Conservation (phyloP, 805 yeast species). For the Lachancea sp. region DNA sequence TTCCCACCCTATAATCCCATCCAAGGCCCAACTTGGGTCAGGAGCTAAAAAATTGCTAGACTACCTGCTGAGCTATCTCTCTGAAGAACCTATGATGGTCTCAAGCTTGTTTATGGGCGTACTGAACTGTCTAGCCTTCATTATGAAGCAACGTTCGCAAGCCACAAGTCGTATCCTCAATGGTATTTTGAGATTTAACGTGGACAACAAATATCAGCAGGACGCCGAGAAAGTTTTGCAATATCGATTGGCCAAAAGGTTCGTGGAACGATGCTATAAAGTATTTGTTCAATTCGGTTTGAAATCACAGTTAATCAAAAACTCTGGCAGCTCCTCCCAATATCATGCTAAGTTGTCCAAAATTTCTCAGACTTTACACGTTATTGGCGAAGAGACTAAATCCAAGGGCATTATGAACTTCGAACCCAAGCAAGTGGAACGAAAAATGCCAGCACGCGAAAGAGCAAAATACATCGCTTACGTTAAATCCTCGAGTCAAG, state of each 20-base stretch:
- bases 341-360: slow-evolving; percentile 26
- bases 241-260: slow-evolving; percentile 52
- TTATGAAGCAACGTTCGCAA: slow-evolving; percentile 63
- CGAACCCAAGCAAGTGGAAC: slow-evolving; percentile 20
- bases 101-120: slow-evolving; percentile 62
- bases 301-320: slow-evolving; percentile 31
- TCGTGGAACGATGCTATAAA: slow-evolving; percentile 54
- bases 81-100: slow-evolving; percentile 48
- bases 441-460: slow-evolving; percentile 23
- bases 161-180: slow-evolving; percentile 49
- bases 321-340: slow-evolving; percentile 17
- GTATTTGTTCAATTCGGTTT: slow-evolving; percentile 38
- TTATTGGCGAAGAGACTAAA: slow-evolving; percentile 33
- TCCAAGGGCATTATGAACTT: slow-evolving; percentile 30
- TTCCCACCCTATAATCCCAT: slow-evolving; percentile 57
- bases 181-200: slow-evolving; percentile 54
- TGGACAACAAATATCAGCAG: slow-evolving; percentile 47
- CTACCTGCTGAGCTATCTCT: slow-evolving; percentile 48
- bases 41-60: slow-evolving; percentile 71
- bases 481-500: slow-evolving; percentile 3
- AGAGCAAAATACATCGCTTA: slow-evolving; percentile 17
- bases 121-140: slow-evolving; percentile 52
- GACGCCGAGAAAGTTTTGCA: slow-evolving; percentile 35
- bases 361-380: slow-evolving; percentile 30
- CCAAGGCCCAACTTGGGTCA: slow-evolving; percentile 48